phyloP scores from a whole-genome alignment of 306 rosid genomes.

The Lathyrus sativus region DNA sequence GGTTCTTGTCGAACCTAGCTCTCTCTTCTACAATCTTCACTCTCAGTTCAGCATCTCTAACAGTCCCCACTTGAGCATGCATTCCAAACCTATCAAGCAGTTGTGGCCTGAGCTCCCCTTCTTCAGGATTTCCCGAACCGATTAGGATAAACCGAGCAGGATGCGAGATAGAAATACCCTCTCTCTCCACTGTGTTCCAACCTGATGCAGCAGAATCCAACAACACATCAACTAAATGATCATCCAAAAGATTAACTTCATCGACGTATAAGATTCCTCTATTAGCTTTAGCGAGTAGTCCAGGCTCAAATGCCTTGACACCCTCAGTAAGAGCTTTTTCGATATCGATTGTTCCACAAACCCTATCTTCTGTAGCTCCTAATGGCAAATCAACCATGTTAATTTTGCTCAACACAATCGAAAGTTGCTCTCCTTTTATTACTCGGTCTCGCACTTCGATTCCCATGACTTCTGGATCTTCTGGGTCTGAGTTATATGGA shows the following conservation, averaged over 20 bases:
- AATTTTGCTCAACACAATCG: slow-evolving; percentile 67
- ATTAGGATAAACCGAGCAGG: slow-evolving; percentile 93
- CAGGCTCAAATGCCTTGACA: slow-evolving; percentile 94
- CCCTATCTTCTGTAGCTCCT: slow-evolving; percentile 96
- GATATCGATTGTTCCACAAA: slow-evolving; percentile 94
- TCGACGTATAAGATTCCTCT: slow-evolving; percentile 95
- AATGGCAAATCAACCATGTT: slow-evolving; percentile 97
- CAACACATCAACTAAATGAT: slow-evolving; percentile 89
- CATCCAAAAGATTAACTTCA: slow-evolving; percentile 94
- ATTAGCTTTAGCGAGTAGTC: slow-evolving; percentile 91
- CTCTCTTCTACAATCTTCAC: slow-evolving; percentile 98
- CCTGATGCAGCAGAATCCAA: slow-evolving; percentile 98
- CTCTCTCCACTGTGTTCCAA: slow-evolving; percentile 98
- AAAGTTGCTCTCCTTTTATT: slow-evolving; percentile 65
- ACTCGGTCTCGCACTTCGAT: slow-evolving; percentile 74
- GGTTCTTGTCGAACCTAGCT: slow-evolving; percentile 70
- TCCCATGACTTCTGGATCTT: slow-evolving; percentile 93
- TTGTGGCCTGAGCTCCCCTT: slow-evolving; percentile 98
- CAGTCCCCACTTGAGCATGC: slow-evolving; percentile 98
- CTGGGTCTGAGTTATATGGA: slow-evolving; percentile 92
- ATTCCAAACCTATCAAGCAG: slow-evolving; percentile 94
- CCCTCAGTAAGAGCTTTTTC: slow-evolving; percentile 96
- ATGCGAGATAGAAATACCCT: slow-evolving; percentile 91
- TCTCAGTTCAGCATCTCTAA: slow-evolving; percentile 91
- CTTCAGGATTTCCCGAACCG: slow-evolving; percentile 97